Evolutionary conservation across 2,329 filamentous ascomycete genomes (phyloP).

Genomic region (Dendryphion nanum): DNA sequence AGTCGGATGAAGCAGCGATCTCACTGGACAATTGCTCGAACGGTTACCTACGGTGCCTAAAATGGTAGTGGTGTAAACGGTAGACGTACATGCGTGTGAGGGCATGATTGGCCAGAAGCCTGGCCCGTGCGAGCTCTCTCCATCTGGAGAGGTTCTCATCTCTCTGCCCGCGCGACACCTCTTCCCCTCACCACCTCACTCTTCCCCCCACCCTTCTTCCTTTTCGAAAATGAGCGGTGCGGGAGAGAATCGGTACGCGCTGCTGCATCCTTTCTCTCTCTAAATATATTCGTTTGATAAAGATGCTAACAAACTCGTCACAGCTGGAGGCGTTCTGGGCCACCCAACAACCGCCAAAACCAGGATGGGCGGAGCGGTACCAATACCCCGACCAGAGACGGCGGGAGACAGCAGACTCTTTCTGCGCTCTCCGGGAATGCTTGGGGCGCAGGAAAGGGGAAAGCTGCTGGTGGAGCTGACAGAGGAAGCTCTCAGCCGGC

Average conservation of each 20-base stretch:
- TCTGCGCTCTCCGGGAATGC: constrained; percentile 31
- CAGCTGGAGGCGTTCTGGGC: constrained; percentile 37
- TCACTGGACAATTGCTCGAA: too few relatives aligned
- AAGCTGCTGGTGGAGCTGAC: constrained; percentile 20
- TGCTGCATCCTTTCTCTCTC: constrained; percentile 2
- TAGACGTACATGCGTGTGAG: too few relatives aligned
- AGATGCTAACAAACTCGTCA: constrained; percentile 1
- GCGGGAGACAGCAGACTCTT: constrained; percentile 32
- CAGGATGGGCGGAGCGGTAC: constrained; percentile 28
- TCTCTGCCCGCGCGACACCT: too few relatives aligned
- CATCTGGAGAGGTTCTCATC: neutral
- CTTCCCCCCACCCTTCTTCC: constrained; percentile 23
- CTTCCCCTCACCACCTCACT: constrained; percentile 23
- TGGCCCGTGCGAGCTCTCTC: too few relatives aligned
- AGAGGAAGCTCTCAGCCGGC: constrained; percentile 14
- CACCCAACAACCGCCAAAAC: constrained; percentile 31
- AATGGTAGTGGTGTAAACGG: too few relatives aligned
- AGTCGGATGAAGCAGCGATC: too few relatives aligned
- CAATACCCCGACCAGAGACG: constrained; percentile 34
- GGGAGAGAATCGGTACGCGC: constrained; percentile 37
- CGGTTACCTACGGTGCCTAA: too few relatives aligned
- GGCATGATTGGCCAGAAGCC: too few relatives aligned
- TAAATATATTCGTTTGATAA: constrained; percentile 7
- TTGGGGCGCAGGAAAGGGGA: constrained; percentile 33
- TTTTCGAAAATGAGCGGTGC: constrained; percentile 37